Evolutionary conservation across 176 grass and related monocot genomes (phyloP).

Genomic region (Bromus sterilis): DNA sequence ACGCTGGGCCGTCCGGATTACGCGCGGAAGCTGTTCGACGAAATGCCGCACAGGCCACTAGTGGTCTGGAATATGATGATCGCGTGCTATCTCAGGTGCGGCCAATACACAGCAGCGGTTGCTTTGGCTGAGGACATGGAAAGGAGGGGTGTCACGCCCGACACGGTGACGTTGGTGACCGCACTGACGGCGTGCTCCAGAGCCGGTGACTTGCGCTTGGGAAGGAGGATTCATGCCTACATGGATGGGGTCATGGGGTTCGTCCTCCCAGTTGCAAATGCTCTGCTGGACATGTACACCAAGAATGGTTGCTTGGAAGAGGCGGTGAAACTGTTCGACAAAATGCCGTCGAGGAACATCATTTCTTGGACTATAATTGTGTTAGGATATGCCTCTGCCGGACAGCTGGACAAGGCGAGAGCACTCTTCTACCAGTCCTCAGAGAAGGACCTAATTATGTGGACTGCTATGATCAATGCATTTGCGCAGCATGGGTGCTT

Average conservation of each 20-base stretch:
- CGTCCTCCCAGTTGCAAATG: constrained; percentile 48
- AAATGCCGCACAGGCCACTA: constrained; percentile 29
- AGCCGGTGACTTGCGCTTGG: constrained; percentile 39
- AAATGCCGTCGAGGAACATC: constrained; percentile 46
- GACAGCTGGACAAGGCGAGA: constrained; percentile 49
- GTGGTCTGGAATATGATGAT: constrained; percentile 61
- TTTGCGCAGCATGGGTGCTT: constrained; percentile 46
- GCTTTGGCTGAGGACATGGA: constrained; percentile 29
- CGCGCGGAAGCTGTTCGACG: constrained; percentile 47
- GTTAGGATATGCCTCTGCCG: constrained; percentile 31
- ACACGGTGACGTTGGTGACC: constrained; percentile 31
- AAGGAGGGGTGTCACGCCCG: constrained; percentile 26
- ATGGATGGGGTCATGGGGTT: constrained; percentile 37
- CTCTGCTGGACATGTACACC: constrained; percentile 51
- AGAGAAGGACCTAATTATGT: constrained; percentile 57
- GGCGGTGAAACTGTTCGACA: constrained; percentile 35
- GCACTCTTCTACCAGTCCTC: constrained; percentile 36
- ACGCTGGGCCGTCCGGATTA: constrained; percentile 12
- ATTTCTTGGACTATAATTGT: constrained; percentile 58
- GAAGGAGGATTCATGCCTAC: constrained; percentile 47
- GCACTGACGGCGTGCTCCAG: constrained; percentile 37
- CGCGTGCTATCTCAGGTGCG: constrained; percentile 39
- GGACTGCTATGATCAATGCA: constrained; percentile 65
- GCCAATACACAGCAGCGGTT: constrained; percentile 26
- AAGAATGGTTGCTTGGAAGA: constrained; percentile 48